Conservation (phyloP, 179 eudicot species). For the Carnegiea gigantea region DNA sequence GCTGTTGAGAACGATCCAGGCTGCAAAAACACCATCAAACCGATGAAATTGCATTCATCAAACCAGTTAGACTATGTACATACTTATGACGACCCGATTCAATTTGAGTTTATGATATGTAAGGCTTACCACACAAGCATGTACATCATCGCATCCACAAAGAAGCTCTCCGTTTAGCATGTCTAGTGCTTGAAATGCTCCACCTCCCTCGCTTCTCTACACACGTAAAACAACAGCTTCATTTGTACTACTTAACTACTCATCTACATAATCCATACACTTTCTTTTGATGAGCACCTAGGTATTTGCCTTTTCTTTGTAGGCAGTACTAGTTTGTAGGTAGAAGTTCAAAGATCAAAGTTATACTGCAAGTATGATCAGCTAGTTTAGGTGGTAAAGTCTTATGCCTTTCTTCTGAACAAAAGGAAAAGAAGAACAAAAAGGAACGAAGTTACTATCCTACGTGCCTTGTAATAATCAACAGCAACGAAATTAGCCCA, state of each 20-base stretch:
- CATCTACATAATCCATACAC: too few relatives aligned
- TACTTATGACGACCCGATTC: background rate
- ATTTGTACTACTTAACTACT: too few relatives aligned
- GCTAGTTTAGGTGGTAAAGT: too few relatives aligned
- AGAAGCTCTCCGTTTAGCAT: slow-evolving; percentile 64
- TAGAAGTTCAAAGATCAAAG: too few relatives aligned
- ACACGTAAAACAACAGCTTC: background rate
- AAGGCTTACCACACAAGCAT: slow-evolving; percentile 48
- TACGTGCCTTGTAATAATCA: slow-evolving; percentile 67
- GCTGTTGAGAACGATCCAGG: background rate
- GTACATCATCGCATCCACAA: slow-evolving; percentile 57
- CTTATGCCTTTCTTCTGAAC: too few relatives aligned
- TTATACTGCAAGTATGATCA: too few relatives aligned
- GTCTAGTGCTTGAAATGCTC: slow-evolving; percentile 62
- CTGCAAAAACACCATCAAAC: background rate
- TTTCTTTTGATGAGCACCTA: too few relatives aligned
- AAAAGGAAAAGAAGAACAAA: too few relatives aligned
- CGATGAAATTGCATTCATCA: background rate
- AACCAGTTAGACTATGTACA: background rate
- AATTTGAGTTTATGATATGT: background rate
- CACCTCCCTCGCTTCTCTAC: slow-evolving; percentile 79
- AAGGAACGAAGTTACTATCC: too few relatives aligned
- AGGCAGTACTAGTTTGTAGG: too few relatives aligned
- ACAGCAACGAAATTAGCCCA: slow-evolving; percentile 86
- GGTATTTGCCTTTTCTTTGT: too few relatives aligned